Evolutionary conservation across 2,329 filamentous ascomycete genomes (phyloP).

Genomic region (Sarocladium kiliense): DNA sequence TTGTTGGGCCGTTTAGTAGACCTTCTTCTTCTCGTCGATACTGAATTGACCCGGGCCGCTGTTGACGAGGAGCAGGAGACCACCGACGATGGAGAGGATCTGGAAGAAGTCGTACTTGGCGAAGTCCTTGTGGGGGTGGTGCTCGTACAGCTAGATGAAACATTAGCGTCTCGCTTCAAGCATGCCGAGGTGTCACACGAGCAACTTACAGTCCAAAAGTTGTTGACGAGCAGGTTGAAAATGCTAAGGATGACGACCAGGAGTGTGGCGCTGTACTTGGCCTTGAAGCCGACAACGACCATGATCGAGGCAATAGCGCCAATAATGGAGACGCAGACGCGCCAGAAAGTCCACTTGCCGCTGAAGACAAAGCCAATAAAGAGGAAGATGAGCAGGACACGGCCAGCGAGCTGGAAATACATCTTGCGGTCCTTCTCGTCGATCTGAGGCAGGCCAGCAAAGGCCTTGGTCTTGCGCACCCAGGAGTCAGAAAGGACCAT

Average conservation of each 20-base stretch:
- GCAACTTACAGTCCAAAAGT: slow-evolving; percentile 92
- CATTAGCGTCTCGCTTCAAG: slow-evolving; percentile 10
- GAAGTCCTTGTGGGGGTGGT: slow-evolving; percentile 99
- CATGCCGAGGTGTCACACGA: not conserved
- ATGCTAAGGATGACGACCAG: slow-evolving; percentile 91
- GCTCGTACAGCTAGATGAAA: slow-evolving; percentile 71
- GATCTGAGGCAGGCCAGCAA: slow-evolving; percentile 85
- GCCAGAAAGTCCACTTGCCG: slow-evolving; percentile 86
- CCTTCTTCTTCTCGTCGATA: slow-evolving; percentile 99
- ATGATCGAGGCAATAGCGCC: slow-evolving; percentile 92
- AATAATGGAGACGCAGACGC: slow-evolving; percentile 76
- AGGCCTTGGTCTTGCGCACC: slow-evolving; percentile 96
- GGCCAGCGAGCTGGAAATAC: slow-evolving; percentile 98
- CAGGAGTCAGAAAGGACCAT: slow-evolving; percentile 98
- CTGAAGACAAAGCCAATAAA: slow-evolving; percentile 96
- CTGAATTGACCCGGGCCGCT: slow-evolving; percentile 97
- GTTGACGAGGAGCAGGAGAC: slow-evolving; percentile 94
- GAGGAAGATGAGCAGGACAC: slow-evolving; percentile 93
- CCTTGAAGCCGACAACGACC: slow-evolving; percentile 99
- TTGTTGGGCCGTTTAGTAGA: slow-evolving; percentile 60
- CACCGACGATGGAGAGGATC: slow-evolving; percentile 96
- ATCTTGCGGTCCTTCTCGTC: slow-evolving; percentile 99
- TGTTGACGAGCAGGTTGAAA: slow-evolving; percentile 97
- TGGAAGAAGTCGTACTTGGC: slow-evolving; percentile 99
- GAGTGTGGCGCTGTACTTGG: slow-evolving; percentile 96